Base-by-base conservation (phyloP, 306 rosid genomes). In the Acacia crassicarpa region DNA sequence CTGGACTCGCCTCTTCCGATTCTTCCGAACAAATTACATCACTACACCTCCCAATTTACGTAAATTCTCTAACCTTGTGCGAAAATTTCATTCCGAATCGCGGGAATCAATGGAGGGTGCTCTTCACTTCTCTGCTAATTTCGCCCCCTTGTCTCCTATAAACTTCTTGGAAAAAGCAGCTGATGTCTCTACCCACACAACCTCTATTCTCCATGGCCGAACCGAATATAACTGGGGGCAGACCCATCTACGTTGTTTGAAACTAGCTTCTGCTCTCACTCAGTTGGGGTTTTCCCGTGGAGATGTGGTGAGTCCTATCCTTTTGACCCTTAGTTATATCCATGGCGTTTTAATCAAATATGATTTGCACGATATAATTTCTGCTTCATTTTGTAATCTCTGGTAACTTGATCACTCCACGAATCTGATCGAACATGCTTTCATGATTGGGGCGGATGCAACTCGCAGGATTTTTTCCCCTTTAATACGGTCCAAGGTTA, bases 91-190 rank as follows among this genome's bases (percentile, higher is more conserved):
- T 77, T 63, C 33, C 6, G 94, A 86, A 17, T 77, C 89, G 54
- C 88, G 93, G 92, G 85, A 86, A 76, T 88, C 95, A 19, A 84
- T 81, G 86, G 91, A 84, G 87, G 98, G 95, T 74, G 54, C 89
- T 12, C 79, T 91, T 66, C 93, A 69, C 61, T 89, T 90, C 82
- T 16, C 92, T 3, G 99, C 97, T 17, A 95, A 95, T 80, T 78
- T 75, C 30, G 87, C 44, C 56, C 94, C 99, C 68, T 54, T 95
- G 81, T 85, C 99, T 75, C 98, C 99, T 1, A 56, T 95, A 41
- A 80, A 80, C 75, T 95, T 95, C 82, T 48, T 95, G 81, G 97
- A 93, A 79, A 88, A 95, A 87, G 91, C 99, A 27, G 90, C 98
- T 0, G 88, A 81, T 80, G 90, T 79, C 63, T 89, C 91, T 77